A percentile compares a stretch with the other conserved stretches of the same genome.
Evolutionary conservation across 1,284 basidiomycete species (phyloP).

Genomic region (Apiotrichum brassicae): DNA sequence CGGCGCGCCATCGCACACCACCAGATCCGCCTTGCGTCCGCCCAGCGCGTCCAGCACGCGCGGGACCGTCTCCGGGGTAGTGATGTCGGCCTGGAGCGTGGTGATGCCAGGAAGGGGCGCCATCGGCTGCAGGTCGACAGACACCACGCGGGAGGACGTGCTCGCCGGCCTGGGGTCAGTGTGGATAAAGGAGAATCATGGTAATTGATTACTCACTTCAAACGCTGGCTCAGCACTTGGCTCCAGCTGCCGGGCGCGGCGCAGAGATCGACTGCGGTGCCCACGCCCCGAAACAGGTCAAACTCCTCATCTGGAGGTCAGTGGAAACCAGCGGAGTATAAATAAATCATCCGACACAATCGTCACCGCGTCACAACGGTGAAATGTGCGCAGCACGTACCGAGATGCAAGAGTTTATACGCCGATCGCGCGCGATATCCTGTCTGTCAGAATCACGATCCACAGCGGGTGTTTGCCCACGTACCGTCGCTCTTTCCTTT

Average conservation of each 20-base stretch:
- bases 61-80: slow-evolving; percentile 50
- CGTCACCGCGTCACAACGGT: too few relatives aligned
- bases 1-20: slow-evolving; percentile 57
- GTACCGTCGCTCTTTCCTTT: slow-evolving; percentile 40
- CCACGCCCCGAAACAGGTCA: slow-evolving; percentile 48
- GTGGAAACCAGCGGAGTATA: neutral
- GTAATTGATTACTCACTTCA: slow-evolving; percentile 41
- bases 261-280: slow-evolving; percentile 54
- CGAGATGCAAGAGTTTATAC: slow-evolving; percentile 50
- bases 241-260: slow-evolving; percentile 53
- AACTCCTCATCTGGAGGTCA: slow-evolving; percentile 51
- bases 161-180: too few relatives aligned
- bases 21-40: slow-evolving; percentile 51
- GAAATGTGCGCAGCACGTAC: too few relatives aligned
- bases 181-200: too few relatives aligned
- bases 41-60: slow-evolving; percentile 51
- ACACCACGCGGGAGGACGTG: slow-evolving; percentile 47
- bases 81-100: slow-evolving; percentile 55
- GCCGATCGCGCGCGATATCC: slow-evolving; percentile 55
- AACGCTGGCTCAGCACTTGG: slow-evolving; percentile 38
- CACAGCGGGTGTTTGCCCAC: neutral
- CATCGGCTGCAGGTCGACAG: slow-evolving; percentile 56
- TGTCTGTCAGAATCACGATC: slow-evolving; percentile 8
- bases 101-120: slow-evolving; percentile 53
- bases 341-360: too few relatives aligned